phyloP scores from a whole-genome alignment of 345 rosid genomes.

The Bruguiera parviflora region DNA sequence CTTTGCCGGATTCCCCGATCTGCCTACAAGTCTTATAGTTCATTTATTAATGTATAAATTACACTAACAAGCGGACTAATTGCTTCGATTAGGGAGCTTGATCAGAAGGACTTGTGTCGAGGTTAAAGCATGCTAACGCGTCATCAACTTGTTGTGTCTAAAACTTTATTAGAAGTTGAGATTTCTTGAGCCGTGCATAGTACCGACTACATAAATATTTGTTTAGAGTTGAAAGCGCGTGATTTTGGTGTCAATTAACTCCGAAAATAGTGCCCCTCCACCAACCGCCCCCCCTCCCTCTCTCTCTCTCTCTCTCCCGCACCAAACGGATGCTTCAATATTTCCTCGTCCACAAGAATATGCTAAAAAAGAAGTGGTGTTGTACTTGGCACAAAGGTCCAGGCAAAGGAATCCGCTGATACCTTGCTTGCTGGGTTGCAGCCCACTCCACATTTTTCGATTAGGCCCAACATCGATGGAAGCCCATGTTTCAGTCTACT shows the following conservation, averaged over 20 bases:
- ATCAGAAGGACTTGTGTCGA: neutral
- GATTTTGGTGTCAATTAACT: neutral
- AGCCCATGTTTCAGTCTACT: no score
- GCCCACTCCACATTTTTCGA: no score
- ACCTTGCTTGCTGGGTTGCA: no score
- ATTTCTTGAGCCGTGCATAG: constrained; percentile 23
- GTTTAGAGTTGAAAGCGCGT: constrained; percentile 9
- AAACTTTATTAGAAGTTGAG: neutral
- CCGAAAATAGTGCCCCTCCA: neutral
- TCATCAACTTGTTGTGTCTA: neutral
- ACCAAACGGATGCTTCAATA: neutral
- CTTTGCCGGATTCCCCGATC: constrained; percentile 21
- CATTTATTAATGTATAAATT: neutral
- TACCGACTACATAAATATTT: constrained; percentile 6
- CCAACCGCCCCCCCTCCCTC: neutral
- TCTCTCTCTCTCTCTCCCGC: no score
- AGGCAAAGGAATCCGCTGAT: no score
- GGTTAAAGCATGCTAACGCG: neutral
- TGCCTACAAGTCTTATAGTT: constrained; percentile 12
- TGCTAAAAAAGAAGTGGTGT: neutral
- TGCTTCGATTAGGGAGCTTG: constrained; percentile 10
- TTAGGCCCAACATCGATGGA: no score
- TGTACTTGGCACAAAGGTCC: no score
- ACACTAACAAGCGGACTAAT: neutral
- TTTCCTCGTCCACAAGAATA: no score